These are phyloP conservation scores for Acer negundo DNA, from an alignment of 345 rosid genomes.

Conservation along the genomic window DNA sequence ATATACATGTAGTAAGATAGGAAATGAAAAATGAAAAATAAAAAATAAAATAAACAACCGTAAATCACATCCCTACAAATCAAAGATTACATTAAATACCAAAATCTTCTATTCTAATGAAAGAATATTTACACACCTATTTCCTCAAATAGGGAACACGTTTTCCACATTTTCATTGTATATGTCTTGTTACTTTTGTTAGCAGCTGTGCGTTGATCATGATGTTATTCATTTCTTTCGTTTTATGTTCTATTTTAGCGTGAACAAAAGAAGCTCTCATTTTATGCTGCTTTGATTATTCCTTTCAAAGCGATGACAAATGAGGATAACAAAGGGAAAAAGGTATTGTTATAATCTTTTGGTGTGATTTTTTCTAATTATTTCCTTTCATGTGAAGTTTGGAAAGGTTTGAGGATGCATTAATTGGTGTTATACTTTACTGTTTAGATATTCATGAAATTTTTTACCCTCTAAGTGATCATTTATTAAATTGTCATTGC, in stretches of 20 bases:
- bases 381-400: background rate
- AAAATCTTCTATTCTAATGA: background rate
- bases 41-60: too few relatives aligned
- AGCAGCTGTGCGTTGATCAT: background rate
- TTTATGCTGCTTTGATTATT: slow-evolving; percentile 82
- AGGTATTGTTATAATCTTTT: slow-evolving; percentile 34
- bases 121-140: background rate
- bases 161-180: too few relatives aligned
- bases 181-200: background rate
- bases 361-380: background rate
- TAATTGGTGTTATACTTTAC: too few relatives aligned
- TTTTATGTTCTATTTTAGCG: slow-evolving; percentile 40
- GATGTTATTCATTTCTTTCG: background rate
- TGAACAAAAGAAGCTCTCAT: slow-evolving; percentile 69
- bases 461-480: too few relatives aligned
- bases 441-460: too few relatives aligned
- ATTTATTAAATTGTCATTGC: background rate
- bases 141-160: background rate
- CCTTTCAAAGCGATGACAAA: slow-evolving; percentile 57
- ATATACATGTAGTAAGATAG: too few relatives aligned
- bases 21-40: too few relatives aligned
- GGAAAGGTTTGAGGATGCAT: too few relatives aligned
- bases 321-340: slow-evolving; percentile 62
- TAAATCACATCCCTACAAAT: background rate
- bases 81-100: background rate